Percentiles rank a stretch among this genome's conserved stretches.
These are phyloP conservation scores for Apiotrichum porosum DNA, from an alignment of 1,284 basidiomycete genomes.

Conservation along the genomic window DNA sequence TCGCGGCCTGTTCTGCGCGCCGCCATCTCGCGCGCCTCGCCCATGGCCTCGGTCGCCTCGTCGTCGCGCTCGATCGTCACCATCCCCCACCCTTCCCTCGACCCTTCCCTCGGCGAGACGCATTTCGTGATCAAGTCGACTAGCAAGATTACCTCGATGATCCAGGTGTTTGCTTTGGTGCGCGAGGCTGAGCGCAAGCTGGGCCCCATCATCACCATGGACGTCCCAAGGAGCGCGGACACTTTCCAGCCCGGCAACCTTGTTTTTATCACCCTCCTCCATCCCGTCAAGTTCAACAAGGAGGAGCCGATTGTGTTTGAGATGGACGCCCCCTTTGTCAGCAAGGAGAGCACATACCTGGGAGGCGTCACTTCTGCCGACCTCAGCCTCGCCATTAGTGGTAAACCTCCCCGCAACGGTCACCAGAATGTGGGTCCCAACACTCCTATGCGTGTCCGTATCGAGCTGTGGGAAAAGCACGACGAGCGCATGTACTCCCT, in stretches of 20 bases:
- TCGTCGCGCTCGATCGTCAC: constrained; percentile 11
- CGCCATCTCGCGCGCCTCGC: background rate
- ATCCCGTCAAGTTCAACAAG: constrained; percentile 22
- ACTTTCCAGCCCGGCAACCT: constrained; percentile 10
- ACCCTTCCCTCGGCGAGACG: constrained; percentile 16
- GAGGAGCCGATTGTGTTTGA: constrained; percentile 24
- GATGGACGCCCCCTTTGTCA: constrained; percentile 21
- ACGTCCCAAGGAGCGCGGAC: constrained; percentile 24
- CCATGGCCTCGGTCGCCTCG: too few species aligned
- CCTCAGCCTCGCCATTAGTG: background rate
- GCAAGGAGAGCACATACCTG: background rate
- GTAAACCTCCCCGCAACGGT: background rate
- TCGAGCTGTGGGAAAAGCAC: background rate
- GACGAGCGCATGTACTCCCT: background rate
- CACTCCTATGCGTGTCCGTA: background rate
- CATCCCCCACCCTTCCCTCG: constrained; percentile 26
- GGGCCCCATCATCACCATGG: constrained; percentile 22
- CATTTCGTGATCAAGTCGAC: constrained; percentile 16
- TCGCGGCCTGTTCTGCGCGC: background rate
- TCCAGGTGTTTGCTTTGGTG: constrained; percentile 29
- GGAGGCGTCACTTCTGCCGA: constrained; percentile 5
- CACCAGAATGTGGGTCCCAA: background rate
- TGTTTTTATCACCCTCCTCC: constrained; percentile 23
- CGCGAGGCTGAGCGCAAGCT: constrained; percentile 29
- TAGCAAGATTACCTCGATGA: constrained; percentile 12